phyloP scores from a whole-genome alignment of 352 stramenopile species.

The Aphanomyces stellatus region DNA sequence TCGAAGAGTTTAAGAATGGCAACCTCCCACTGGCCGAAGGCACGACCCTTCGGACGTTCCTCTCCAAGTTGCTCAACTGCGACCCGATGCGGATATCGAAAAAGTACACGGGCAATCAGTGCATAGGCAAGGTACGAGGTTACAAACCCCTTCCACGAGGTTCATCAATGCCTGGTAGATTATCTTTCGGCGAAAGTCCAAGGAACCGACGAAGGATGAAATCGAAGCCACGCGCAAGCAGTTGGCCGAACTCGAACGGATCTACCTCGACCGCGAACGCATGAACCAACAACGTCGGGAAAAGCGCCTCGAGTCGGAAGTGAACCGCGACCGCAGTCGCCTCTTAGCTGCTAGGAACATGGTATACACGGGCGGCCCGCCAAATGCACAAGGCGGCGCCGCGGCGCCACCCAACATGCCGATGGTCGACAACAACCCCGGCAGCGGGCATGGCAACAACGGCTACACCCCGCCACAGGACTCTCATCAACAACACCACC shows the following conservation, averaged over 20 bases:
- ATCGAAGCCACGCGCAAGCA: constrained; percentile 70
- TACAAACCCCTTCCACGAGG: constrained; percentile 19
- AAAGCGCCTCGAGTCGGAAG: constrained; percentile 74
- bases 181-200: constrained; percentile 61
- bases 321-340: constrained; percentile 61
- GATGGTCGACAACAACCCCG: constrained; percentile 11
- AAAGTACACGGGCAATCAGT: constrained; percentile 98
- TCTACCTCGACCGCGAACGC: constrained; percentile 93
- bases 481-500: constrained; percentile 15
- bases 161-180: no score
- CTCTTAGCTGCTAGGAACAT: constrained; percentile 20
- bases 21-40: constrained; percentile 95
- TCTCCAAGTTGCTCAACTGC: constrained; percentile 97
- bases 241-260: constrained; percentile 88
- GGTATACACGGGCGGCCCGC: background rate
- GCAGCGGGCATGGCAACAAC: constrained; percentile 26
- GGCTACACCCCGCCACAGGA: constrained; percentile 26
- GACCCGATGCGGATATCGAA: constrained; percentile 99
- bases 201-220: constrained; percentile 69
- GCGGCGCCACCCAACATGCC: background rate
- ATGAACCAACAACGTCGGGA: constrained; percentile 89
- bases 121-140: constrained; percentile 91
- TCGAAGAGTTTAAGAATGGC: constrained; percentile 96
- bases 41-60: constrained; percentile 95
- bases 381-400: background rate